Percentiles rank a stretch among this genome's conserved stretches.
Evolutionary conservation across 1,139 yeast species (phyloP).

Genomic region (Zygosaccharomyces sapae): DNA sequence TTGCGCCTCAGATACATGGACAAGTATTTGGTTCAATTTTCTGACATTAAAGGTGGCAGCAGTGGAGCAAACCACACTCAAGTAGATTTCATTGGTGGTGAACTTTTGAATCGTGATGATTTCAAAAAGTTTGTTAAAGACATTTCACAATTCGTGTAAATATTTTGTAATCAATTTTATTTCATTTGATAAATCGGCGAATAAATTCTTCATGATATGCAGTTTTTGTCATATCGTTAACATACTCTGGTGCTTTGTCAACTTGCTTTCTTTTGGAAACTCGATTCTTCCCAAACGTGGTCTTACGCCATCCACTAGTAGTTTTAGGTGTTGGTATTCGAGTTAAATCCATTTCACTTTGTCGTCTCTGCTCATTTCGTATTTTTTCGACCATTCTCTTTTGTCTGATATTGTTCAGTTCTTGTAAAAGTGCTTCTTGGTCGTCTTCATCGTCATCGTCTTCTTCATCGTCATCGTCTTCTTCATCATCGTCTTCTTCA

Average conservation of each 20-base stretch:
- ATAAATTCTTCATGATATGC: constrained; percentile 69
- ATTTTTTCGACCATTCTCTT: constrained; percentile 41
- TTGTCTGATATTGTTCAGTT: constrained; percentile 49
- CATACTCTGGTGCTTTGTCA: constrained; percentile 39
- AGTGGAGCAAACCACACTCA: constrained; percentile 52
- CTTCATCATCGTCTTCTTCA: constrained; percentile 24
- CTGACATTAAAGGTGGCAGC: constrained; percentile 52
- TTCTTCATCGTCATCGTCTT: constrained; percentile 23
- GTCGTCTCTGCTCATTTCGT: constrained; percentile 36
- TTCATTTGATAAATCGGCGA: constrained; percentile 55
- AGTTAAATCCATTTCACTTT: constrained; percentile 10
- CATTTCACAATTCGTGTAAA: constrained; percentile 24
- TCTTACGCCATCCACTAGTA: constrained; percentile 54
- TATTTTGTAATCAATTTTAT: background rate
- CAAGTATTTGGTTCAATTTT: constrained; percentile 43
- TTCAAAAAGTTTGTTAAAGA: constrained; percentile 33
- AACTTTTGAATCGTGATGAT: constrained; percentile 24
- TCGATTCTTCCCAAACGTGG: constrained; percentile 39
- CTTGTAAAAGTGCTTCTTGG: constrained; percentile 44
- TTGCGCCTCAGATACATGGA: constrained; percentile 41
- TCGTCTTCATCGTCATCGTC: constrained; percentile 26
- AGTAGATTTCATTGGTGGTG: constrained; percentile 44
- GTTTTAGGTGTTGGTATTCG: constrained; percentile 18
- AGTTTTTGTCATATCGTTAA: constrained; percentile 65
- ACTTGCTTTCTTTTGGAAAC: constrained; percentile 37